These are phyloP conservation scores for Acacia acuminata DNA, from an alignment of 306 rosid genomes.

Conservation along the genomic window DNA sequence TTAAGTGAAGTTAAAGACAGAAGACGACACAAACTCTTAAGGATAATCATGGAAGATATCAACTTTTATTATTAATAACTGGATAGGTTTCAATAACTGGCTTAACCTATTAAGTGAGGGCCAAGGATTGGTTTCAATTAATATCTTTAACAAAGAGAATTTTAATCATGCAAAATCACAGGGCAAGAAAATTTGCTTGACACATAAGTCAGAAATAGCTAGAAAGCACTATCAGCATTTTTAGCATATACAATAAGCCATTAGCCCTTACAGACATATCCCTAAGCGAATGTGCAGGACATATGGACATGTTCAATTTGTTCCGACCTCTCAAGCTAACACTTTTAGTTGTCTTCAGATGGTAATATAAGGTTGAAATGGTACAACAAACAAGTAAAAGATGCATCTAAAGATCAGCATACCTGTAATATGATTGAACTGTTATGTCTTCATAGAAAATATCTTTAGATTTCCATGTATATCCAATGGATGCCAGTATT, in stretches of 20 bases:
- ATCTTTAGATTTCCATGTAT: slow-evolving; percentile 71
- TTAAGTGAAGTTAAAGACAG: not conserved
- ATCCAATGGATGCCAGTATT: slow-evolving; percentile 81
- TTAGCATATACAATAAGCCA: slow-evolving; percentile 23
- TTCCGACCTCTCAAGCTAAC: not conserved
- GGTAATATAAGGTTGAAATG: slow-evolving; percentile 21
- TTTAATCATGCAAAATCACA: not conserved
- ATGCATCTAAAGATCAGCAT: slow-evolving; percentile 32
- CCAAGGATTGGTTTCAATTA: not conserved
- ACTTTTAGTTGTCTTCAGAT: slow-evolving; percentile 16
- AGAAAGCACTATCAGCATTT: slow-evolving; percentile 6
- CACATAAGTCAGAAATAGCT: not conserved
- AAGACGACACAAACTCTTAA: slow-evolving; percentile 8
- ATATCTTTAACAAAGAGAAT: not conserved
- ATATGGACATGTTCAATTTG: not conserved
- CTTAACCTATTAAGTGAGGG: not conserved
- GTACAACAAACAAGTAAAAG: slow-evolving; percentile 15
- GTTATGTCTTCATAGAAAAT: slow-evolving; percentile 74
- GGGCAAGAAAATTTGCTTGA: slow-evolving; percentile 9
- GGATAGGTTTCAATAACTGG: not conserved
- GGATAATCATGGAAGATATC: not conserved
- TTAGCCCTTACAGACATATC: slow-evolving; percentile 3
- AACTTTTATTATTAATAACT: not conserved
- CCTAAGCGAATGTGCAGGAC: slow-evolving; percentile 13
- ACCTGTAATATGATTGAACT: slow-evolving; percentile 81